A percentile compares a stretch with the other conserved stretches of the same genome.
phyloP scores from a whole-genome alignment of 352 stramenopile species.

The Phytophthora sp. region DNA sequence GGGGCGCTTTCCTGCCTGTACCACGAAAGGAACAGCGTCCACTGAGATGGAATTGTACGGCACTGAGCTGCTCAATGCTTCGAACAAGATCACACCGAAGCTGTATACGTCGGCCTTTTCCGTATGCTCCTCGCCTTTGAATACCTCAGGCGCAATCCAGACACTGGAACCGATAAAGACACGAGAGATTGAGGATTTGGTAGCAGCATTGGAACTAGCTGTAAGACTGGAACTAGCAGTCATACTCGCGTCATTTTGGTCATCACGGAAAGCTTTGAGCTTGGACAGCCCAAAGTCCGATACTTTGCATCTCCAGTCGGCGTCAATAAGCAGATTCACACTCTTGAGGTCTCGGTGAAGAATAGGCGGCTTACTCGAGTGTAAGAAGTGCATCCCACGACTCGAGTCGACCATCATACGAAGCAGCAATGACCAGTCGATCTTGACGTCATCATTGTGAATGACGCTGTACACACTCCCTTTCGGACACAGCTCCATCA shows the following conservation, averaged over 20 bases:
- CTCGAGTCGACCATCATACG: conserved; percentile 90
- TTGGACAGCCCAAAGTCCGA: conserved; percentile 90
- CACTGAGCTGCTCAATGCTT: conserved; percentile 64
- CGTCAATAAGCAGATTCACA: conserved; percentile 90
- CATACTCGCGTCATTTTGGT: conserved; percentile 48
- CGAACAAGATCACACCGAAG: conserved; percentile 86
- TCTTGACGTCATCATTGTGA: conserved; percentile 73
- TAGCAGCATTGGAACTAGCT: conserved; percentile 1
- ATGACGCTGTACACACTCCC: conserved; percentile 87
- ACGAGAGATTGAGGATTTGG: conserved; percentile 34
- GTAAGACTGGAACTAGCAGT: background rate
- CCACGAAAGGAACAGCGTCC: conserved; percentile 83
- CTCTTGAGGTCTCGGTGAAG: conserved; percentile 92
- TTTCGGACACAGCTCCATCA: conserved; percentile 91
- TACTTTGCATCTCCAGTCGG: conserved; percentile 90
- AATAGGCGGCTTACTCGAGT: conserved; percentile 88
- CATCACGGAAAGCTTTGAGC: conserved; percentile 78
- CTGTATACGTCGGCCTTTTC: conserved; percentile 92
- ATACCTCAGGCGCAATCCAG: conserved; percentile 92
- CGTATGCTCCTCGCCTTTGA: conserved; percentile 85
- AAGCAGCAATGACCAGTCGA: conserved; percentile 88
- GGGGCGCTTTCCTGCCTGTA: conserved; percentile 77
- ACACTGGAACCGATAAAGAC: conserved; percentile 87
- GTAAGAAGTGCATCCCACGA: conserved; percentile 91
- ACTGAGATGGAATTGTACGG: conserved; percentile 83